phyloP scores from a whole-genome alignment of 2,329 filamentous ascomycete genomes.

The Triangularia verruculosa region DNA sequence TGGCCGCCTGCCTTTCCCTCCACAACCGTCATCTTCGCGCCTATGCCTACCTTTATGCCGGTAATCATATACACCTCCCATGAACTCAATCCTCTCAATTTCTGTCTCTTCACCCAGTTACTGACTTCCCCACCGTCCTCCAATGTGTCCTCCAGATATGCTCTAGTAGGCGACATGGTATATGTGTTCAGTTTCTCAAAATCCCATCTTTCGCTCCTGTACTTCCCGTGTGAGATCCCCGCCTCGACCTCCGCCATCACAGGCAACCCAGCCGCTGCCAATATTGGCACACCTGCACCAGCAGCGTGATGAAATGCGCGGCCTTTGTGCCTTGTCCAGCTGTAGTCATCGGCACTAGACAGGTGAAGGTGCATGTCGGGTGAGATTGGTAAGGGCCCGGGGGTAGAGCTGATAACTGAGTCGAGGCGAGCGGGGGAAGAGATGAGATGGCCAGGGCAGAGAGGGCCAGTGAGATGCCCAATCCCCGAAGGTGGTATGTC shows the following conservation, averaged over 20 bases:
- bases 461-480: neutral
- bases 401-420: neutral
- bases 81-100: neutral
- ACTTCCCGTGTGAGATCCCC: neutral
- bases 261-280: neutral
- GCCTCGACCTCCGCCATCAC: neutral
- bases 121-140: neutral
- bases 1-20: neutral
- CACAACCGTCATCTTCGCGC: neutral
- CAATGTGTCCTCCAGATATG: neutral
- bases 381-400: neutral
- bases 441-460: neutral
- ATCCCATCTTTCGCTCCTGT: neutral
- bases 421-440: neutral
- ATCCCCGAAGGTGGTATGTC: neutral
- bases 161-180: neutral
- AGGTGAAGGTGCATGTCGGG: neutral
- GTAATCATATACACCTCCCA: neutral
- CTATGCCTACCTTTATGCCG: neutral
- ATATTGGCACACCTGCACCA: neutral
- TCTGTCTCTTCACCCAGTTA: neutral
- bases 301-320: neutral
- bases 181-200: neutral
- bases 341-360: neutral
- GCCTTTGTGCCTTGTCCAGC: neutral